Evolutionary conservation across 768 basidiomycete species (phyloP).

Genomic region (Vishniacozyma victoriae): DNA sequence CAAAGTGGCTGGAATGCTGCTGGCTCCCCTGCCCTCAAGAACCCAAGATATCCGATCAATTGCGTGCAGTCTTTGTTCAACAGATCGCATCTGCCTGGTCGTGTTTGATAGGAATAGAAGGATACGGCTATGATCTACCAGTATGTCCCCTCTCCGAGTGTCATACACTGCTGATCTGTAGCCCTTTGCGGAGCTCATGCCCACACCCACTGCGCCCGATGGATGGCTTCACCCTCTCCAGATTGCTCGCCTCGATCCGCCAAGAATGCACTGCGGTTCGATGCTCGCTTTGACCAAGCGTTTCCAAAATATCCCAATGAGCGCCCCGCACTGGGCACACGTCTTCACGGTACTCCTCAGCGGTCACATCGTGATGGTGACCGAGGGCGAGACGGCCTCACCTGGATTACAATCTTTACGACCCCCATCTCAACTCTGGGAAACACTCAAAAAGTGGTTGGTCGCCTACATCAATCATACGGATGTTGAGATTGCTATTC

Average conservation of each 20-base stretch:
- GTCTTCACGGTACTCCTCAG: not conserved
- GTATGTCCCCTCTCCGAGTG: too few species aligned
- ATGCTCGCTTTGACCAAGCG: too few species aligned
- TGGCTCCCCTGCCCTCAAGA: constrained; percentile 13
- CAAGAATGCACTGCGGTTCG: too few species aligned
- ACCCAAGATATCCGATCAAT: too few species aligned
- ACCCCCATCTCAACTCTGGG: constrained; percentile 20
- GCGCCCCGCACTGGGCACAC: not conserved
- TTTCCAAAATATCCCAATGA: not conserved
- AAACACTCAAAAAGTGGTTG: constrained; percentile 3
- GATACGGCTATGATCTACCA: too few species aligned
- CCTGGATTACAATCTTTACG: not conserved
- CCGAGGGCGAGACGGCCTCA: not conserved
- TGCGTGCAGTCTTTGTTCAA: too few species aligned
- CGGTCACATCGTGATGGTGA: not conserved
- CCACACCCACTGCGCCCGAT: too few species aligned
- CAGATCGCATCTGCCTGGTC: constrained; percentile 17
- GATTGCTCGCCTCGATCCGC: too few species aligned
- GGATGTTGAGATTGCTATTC: not conserved
- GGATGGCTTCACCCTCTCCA: too few species aligned
- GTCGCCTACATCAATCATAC: not conserved
- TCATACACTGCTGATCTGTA: too few species aligned
- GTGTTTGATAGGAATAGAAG: too few species aligned
- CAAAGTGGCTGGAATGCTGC: constrained; percentile 13
- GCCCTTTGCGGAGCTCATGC: too few species aligned